Base-by-base conservation (phyloP, 148 eudicot genomes). In the Chenopodium album region DNA sequence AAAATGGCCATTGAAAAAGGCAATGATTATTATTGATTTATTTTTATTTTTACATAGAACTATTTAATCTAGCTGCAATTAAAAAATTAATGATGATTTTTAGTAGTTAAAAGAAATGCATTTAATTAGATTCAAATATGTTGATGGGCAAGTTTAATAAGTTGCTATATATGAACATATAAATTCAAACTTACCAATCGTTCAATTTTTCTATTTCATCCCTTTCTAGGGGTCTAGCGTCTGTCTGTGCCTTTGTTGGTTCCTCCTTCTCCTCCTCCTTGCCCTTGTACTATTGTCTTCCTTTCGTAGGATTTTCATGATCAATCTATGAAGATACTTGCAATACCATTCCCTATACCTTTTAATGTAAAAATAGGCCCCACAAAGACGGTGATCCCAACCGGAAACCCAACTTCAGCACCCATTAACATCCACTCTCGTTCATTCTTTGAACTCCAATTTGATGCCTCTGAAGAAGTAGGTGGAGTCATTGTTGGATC, bases 331-430 rank as follows among this genome's bases (percentile, higher is more conserved):
- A 2, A 78, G 48, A 76, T 76, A 71, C 22, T 69, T 52, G 44
- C 66, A 76, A 23, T 82, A 77, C 81, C 80, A 82, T 71, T 62
- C 73, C 81, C 81, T 77, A 34, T 59, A 82, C 72, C 81, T 78
- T 11, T 32, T 71, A 12, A 82, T 71, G 77, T 78, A 82, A 2
- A 77, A 23, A 82, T 44, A 71, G 85, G 76, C 52, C 77, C 81
- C 7, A 82, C 0, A 48, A 78, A 31, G 66, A 82, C 19, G 4
- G 23, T 72, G 37, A 82, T 16, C n/a, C 85, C 81, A 0, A 82
- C 73, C 1, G 81, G 52, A 82, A 82, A 46, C 60, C 85, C 77
- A 8, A 62, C 81, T 62, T 14, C 73, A 19, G 23, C 23, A 23
- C 23, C 23, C 23, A 23, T 23, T 23, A 23, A 23, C 23, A 23